Evolutionary conservation across 129 eudicot species (phyloP).

Genomic region (Logfia minima): DNA sequence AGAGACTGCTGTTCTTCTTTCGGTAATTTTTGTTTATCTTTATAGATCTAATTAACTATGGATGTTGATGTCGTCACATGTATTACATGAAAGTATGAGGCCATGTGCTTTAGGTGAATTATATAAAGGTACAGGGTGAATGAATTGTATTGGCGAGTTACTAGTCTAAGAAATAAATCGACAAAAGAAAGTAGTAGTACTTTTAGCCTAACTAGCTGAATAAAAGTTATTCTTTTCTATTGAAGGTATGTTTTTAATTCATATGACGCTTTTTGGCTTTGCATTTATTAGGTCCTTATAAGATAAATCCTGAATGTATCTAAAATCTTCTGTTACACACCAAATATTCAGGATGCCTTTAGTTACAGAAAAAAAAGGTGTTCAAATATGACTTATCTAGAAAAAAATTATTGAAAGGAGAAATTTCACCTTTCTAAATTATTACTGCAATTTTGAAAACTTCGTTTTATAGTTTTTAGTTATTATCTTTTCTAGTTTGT

Average conservation of each 20-base stretch:
- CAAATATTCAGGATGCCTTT: neutral
- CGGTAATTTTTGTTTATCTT: slow-evolving; percentile 46
- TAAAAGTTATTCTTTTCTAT: neutral
- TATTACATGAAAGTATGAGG: slow-evolving; percentile 20
- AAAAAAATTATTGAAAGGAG: too few species aligned
- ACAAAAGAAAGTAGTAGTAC: slow-evolving; percentile 8
- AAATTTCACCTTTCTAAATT: neutral
- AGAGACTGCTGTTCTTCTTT: slow-evolving; percentile 93
- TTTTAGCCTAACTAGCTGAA: slow-evolving; percentile 15
- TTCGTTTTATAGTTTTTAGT: neutral
- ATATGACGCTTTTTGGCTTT: slow-evolving; percentile 1
- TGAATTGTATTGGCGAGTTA: neutral
- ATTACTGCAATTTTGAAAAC: neutral
- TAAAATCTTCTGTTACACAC: neutral
- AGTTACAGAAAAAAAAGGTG: neutral
- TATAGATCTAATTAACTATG: slow-evolving; percentile 12
- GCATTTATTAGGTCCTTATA: neutral
- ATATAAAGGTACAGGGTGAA: slow-evolving; percentile 1
- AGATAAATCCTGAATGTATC: neutral
- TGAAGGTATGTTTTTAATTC: neutral
- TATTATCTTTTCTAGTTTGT: neutral
- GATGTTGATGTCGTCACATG: slow-evolving; percentile 12
- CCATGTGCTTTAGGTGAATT: slow-evolving; percentile 5
- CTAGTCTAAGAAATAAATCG: neutral
- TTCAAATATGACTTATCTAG: neutral